Evolutionary conservation across 148 eudicot genomes (phyloP), one percentile per base, ranked within the genome.

Genomic region (Cornus kousa): DNA sequence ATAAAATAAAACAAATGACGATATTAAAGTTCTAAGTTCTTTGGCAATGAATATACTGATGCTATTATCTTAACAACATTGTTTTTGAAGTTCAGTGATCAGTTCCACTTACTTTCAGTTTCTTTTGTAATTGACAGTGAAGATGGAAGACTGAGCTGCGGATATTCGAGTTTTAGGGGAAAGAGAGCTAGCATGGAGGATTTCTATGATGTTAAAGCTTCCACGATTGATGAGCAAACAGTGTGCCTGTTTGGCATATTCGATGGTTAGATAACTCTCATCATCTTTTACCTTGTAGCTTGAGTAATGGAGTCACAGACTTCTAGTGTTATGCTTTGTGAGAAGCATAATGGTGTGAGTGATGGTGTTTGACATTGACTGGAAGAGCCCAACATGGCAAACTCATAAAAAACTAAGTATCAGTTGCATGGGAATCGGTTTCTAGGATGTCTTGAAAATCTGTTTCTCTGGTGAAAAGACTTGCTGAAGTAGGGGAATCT

Each of bases 111-210:
- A 69, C 80, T 62, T 72, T 82, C 46, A 70, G 31, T 67, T 75
- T 83, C 39, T 80, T 70, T 79, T 67, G 74, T 74, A 67, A 75
- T 64, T 87, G 86, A 83, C 95, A 96, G 99, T 82, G 97, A 96
- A 83, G 93, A 94, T 83, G 97, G 97, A 79, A 92, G 79, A 80
- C 62, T 96, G 82, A 90, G 97, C 77, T 94, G 92, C 79, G 99
- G 99, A 23, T 96, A 84, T 84, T 88, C 99, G 68, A 96, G 99
- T 81, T 94, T 94, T 78, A 91, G 94, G 74, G 99, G 99, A 76
- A 96, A 91, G 82, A 94, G 99, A 87, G 90, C 89, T 76, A 94
- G 84, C 95, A 96, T 96, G 99, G 98, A 96, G 88, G 99, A 96
- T 76, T 96, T 88, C 83, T 96, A 78, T 86, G 98, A 94, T 87